phyloP scores from a whole-genome alignment of 305 asterid genomes.

The Fraxinus xanthoxyloides region DNA sequence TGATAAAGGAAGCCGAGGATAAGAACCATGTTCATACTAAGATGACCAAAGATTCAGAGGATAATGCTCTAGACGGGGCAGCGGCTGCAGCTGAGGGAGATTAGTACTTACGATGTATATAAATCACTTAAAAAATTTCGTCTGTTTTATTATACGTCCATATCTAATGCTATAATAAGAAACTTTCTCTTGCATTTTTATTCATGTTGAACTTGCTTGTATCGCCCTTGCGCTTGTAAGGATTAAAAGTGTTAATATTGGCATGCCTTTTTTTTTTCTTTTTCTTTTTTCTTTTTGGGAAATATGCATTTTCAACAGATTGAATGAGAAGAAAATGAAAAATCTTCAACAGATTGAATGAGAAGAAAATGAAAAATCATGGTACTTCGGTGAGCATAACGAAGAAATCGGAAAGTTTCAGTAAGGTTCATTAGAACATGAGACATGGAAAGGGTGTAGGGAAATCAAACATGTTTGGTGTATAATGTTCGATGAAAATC shows the following conservation, averaged over 20 bases:
- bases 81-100: slow-evolving; percentile 21
- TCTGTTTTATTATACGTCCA: not conserved
- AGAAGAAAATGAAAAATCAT: too few relatives aligned
- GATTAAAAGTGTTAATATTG: not conserved
- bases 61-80: slow-evolving; percentile 18
- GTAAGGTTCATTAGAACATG: too few relatives aligned
- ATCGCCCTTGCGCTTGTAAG: not conserved
- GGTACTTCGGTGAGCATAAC: too few relatives aligned
- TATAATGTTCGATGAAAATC: too few relatives aligned
- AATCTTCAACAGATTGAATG: not conserved
- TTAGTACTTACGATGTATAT: slow-evolving; percentile 15
- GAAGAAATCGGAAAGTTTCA: too few relatives aligned
- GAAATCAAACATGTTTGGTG: too few relatives aligned
- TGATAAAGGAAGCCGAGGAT: slow-evolving; percentile 49
- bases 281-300: not conserved
- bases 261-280: too few relatives aligned
- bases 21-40: slow-evolving; percentile 26
- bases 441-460: too few relatives aligned
- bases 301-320: not conserved
- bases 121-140: not conserved
- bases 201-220: not conserved
- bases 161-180: not conserved
- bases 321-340: too few relatives aligned
- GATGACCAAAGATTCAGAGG: slow-evolving; percentile 25
- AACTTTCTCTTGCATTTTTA: not conserved